Percentiles rank a stretch among this genome's conserved stretches.
Evolutionary conservation across 805 yeast genomes (phyloP).

Genomic region (Jamesozyma piceae): DNA sequence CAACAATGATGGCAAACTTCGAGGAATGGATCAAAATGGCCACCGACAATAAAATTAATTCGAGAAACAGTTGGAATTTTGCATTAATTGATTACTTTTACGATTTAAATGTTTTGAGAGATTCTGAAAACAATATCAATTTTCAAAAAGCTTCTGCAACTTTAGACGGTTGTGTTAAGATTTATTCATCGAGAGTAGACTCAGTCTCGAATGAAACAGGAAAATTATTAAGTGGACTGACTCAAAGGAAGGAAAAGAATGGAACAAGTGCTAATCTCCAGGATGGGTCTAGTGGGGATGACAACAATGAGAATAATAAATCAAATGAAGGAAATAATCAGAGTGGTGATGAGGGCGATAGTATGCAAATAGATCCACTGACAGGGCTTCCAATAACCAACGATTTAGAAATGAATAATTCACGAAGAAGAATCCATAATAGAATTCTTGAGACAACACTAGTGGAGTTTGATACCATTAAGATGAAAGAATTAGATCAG

Average conservation of each 20-base stretch:
- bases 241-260: slow-evolving; percentile 32
- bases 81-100: slow-evolving; percentile 88
- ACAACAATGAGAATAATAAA: slow-evolving; percentile 18
- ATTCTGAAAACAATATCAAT: slow-evolving; percentile 67
- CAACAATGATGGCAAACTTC: slow-evolving; percentile 44
- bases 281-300: slow-evolving; percentile 12
- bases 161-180: slow-evolving; percentile 88
- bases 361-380: slow-evolving; percentile 25
- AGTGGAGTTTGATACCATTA: slow-evolving; percentile 42
- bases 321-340: slow-evolving; percentile 17
- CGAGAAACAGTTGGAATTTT: slow-evolving; percentile 81
- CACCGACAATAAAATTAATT: slow-evolving; percentile 74
- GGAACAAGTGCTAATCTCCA: slow-evolving; percentile 3
- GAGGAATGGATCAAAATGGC: slow-evolving; percentile 80
- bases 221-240: slow-evolving; percentile 65
- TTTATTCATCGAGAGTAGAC: slow-evolving; percentile 83
- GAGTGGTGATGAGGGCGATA: slow-evolving; percentile 15
- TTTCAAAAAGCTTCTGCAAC: slow-evolving; percentile 89
- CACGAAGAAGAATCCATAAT: slow-evolving; percentile 23
- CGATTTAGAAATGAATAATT: slow-evolving; percentile 18
- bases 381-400: slow-evolving; percentile 29
- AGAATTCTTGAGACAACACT: slow-evolving; percentile 36
- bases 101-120: slow-evolving; percentile 65
- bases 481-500: slow-evolving; percentile 49
- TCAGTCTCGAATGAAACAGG: slow-evolving; percentile 90